A percentile compares a stretch with the other conserved stretches of the same genome.
These are phyloP conservation scores for Aureobasidium melanogenum DNA, from an alignment of 2,329 filamentous ascomycete genomes.

Conservation along the genomic window DNA sequence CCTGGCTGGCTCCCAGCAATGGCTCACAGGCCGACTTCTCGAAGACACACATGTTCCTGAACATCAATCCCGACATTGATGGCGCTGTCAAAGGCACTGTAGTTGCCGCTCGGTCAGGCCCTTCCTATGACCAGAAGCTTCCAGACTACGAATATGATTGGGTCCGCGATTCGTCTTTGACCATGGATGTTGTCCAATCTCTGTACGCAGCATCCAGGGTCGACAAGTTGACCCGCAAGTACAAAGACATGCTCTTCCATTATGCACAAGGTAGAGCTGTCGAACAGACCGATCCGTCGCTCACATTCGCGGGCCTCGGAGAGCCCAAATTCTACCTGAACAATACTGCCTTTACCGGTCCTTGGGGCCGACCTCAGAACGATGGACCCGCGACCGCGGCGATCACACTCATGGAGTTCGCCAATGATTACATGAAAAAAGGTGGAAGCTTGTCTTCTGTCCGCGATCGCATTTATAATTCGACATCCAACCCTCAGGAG, in stretches of 20 bases:
- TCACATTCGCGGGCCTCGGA: constrained; percentile 22
- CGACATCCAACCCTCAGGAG: constrained; percentile 16
- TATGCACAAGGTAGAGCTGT: constrained; percentile 22
- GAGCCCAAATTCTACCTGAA: constrained; percentile 28
- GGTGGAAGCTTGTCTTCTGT: constrained; percentile 21
- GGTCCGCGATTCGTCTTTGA: constrained; percentile 24
- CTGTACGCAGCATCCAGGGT: constrained; percentile 20
- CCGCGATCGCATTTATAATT: constrained; percentile 23
- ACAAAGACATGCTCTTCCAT: constrained; percentile 21
- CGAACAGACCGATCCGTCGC: constrained; percentile 25
- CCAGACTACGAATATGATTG: constrained; percentile 28
- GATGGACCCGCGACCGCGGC: constrained; percentile 26
- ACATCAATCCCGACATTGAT: constrained; percentile 24
- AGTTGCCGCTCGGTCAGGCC: constrained; percentile 24
- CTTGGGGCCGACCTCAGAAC: constrained; percentile 28
- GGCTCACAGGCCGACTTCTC: constrained; percentile 20
- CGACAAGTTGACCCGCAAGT: constrained; percentile 17
- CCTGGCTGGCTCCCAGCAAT: constrained; percentile 18
- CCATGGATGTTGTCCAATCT: constrained; percentile 23
- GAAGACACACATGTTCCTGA: constrained; percentile 24
- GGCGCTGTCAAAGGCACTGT: constrained; percentile 24
- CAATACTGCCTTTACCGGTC: constrained; percentile 22
- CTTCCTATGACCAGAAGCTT: constrained; percentile 18
- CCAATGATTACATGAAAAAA: constrained; percentile 21
- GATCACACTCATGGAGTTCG: constrained; percentile 25